A percentile compares a stretch with the other conserved stretches of the same genome.
Conservation (phyloP, 202 grass and related monocot genomes). For the Elaeis oleifera region DNA sequence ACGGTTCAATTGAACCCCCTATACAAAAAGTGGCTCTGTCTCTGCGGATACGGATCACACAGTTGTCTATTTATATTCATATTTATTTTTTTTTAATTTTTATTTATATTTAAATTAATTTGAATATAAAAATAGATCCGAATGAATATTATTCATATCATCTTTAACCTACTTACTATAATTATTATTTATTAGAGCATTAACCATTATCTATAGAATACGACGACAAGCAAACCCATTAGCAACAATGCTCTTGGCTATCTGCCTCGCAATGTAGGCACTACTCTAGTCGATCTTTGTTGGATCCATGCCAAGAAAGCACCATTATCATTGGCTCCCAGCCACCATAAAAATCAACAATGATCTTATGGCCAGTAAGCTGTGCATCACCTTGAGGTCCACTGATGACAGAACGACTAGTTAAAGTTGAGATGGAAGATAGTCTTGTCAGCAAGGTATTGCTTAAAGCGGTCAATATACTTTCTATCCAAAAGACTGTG, state of each 20-base stretch:
- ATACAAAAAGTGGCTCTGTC: no score
- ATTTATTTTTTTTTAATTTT: no score
- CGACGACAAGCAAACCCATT: conserved; percentile 44
- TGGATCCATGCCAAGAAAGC: conserved; percentile 61
- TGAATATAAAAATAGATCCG: no score
- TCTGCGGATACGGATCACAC: no score
- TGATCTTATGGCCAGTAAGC: conserved; percentile 60
- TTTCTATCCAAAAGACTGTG: no score
- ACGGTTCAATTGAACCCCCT: no score
- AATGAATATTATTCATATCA: no score
- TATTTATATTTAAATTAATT: no score
- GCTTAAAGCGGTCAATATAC: neutral
- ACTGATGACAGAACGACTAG: conserved; percentile 58
- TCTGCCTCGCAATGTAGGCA: conserved; percentile 32
- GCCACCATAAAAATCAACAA: conserved; percentile 56
- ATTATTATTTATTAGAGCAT: no score
- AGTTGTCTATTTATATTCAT: no score
- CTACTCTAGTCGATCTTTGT: conserved; percentile 62
- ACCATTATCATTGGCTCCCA: conserved; percentile 55
- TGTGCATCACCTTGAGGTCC: conserved; percentile 72
- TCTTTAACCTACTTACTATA: no score
- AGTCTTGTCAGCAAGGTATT: conserved; percentile 78
- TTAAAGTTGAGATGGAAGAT: conserved; percentile 86
- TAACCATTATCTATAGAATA: conserved; percentile 31
- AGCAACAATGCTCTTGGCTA: conserved; percentile 23